Percentiles rank a stretch among this genome's conserved stretches.
Evolutionary conservation across 2,329 filamentous ascomycete species (phyloP).

Genomic region (Cladobotryum protrusum): DNA sequence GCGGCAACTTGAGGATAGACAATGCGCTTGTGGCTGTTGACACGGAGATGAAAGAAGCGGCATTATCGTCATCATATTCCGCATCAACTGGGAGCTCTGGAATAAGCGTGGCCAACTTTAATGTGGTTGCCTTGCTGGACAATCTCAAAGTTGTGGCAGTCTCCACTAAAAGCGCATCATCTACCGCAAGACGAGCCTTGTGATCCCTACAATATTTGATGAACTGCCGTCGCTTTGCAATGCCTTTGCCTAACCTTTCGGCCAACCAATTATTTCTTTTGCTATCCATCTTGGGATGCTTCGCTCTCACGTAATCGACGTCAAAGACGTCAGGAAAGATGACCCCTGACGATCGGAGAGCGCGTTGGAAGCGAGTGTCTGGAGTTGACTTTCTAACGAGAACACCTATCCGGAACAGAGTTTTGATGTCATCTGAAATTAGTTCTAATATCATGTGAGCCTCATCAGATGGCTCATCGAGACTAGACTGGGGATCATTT

Average conservation of each 20-base stretch:
- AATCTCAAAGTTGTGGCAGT: not conserved
- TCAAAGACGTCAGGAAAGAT: not conserved
- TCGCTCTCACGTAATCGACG: slow-evolving; percentile 7
- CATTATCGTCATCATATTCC: slow-evolving; percentile 4
- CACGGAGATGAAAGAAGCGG: not conserved
- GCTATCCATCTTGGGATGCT: slow-evolving; percentile 4
- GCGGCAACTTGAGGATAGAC: not conserved
- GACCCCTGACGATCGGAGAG: not conserved
- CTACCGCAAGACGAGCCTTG: not conserved
- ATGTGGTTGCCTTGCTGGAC: not conserved
- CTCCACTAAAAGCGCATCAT: not conserved
- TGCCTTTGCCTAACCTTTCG: slow-evolving; percentile 7
- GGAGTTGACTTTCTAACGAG: slow-evolving; percentile 8
- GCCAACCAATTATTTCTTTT: not conserved
- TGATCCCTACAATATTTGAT: slow-evolving; percentile 11
- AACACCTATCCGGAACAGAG: slow-evolving; percentile 7
- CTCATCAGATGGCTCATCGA: not conserved
- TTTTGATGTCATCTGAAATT: slow-evolving; percentile 9
- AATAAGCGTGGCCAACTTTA: not conserved
- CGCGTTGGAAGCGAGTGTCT: slow-evolving; percentile 8
- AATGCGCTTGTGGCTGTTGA: slow-evolving; percentile 1
- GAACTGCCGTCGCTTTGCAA: slow-evolving; percentile 12
- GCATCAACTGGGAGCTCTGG: not conserved
- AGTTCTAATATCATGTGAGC: not conserved
- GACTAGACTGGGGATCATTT: too few relatives aligned